Percentiles rank a stretch among this genome's conserved stretches.
phyloP scores from a whole-genome alignment of 176 grass and related monocot species.

The Elymus sibiricus region DNA sequence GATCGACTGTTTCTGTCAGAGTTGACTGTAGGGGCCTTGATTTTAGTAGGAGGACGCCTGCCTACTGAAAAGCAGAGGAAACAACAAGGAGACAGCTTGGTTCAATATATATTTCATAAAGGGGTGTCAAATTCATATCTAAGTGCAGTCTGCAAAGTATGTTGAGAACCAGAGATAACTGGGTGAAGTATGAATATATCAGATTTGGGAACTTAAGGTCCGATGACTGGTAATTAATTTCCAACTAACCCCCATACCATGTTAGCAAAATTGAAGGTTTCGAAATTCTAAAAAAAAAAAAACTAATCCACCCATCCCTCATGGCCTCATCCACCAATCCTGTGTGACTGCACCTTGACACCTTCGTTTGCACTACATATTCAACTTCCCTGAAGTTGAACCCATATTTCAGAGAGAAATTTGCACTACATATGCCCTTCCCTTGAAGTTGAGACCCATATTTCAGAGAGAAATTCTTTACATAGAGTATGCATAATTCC shows the following conservation, averaged over 20 bases:
- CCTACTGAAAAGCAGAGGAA: background rate
- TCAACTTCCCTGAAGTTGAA: background rate
- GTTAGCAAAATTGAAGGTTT: background rate
- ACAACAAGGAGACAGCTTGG: background rate
- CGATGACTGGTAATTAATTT: background rate
- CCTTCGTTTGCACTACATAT: background rate
- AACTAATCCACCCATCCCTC: background rate
- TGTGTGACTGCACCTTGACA: background rate
- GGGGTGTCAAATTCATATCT: background rate
- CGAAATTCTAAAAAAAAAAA: background rate
- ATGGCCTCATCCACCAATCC: background rate
- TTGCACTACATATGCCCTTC: background rate
- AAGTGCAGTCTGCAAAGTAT: conserved; percentile 1
- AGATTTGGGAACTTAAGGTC: background rate
- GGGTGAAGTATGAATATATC: background rate
- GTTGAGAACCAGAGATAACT: background rate
- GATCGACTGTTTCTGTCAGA: background rate
- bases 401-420: background rate
- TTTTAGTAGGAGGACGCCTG: background rate
- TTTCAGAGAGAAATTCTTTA: background rate
- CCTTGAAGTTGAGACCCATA: background rate
- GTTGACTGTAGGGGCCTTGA: background rate
- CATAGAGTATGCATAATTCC: background rate
- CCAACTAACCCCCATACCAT: background rate
- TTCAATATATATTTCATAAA: background rate